phyloP scores from a whole-genome alignment of 768 basidiomycete species.

The Suillus clintonianus region DNA sequence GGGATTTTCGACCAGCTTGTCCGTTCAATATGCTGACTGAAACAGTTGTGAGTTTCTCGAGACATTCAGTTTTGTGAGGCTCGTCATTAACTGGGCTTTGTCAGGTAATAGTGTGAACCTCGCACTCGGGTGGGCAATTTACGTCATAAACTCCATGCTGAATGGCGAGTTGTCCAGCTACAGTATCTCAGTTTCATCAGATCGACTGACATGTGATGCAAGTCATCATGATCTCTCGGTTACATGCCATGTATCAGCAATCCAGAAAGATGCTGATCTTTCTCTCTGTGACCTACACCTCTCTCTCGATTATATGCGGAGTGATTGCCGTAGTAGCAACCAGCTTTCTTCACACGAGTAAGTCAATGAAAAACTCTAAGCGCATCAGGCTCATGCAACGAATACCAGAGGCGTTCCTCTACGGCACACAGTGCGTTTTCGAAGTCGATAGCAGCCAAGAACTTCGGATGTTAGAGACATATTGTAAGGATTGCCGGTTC shows the following conservation, averaged over 20 bases:
- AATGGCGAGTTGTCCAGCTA: not conserved
- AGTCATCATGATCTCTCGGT: not conserved
- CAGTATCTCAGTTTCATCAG: not conserved
- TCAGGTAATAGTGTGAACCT: not conserved
- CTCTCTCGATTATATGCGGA: not conserved
- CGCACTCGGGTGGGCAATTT: not conserved
- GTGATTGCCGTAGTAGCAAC: not conserved
- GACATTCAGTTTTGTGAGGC: not conserved
- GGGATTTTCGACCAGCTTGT: not conserved
- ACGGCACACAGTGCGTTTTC: not conserved
- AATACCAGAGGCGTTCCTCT: not conserved
- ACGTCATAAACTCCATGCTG: not conserved
- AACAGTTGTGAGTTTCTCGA: not conserved
- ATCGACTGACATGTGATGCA: not conserved
- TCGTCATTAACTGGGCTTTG: not conserved
- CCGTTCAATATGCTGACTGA: not conserved
- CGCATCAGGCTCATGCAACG: not conserved
- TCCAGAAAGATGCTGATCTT: not conserved
- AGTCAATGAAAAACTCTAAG: not conserved
- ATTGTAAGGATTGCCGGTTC: too few species aligned
- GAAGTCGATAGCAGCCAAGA: not conserved
- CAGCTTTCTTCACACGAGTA: not conserved
- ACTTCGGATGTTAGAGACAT: not conserved
- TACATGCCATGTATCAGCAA: not conserved
- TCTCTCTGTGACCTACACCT: not conserved